phyloP scores from a whole-genome alignment of 495 filamentous ascomycete genomes.

The Aspergillus ellipticus region DNA sequence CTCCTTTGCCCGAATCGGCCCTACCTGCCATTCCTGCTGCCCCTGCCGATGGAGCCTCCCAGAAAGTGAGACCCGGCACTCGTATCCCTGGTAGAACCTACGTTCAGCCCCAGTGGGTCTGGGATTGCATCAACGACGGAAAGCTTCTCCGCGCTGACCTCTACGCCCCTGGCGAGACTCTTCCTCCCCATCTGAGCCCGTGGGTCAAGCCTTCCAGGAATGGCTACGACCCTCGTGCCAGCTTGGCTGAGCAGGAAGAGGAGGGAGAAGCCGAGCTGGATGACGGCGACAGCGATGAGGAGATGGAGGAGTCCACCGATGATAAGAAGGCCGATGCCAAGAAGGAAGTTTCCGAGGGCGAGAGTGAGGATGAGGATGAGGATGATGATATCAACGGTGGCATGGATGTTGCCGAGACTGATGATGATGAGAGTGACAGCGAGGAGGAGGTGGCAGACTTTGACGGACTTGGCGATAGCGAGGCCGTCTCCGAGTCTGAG shows the following conservation, averaged over 20 bases:
- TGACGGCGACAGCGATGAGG: conserved; percentile 38
- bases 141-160: conserved; percentile 82
- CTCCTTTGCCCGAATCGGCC: conserved; percentile 62
- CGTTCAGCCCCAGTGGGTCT: conserved; percentile 96
- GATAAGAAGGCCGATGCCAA: conserved; percentile 18
- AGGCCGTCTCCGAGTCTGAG: conserved; percentile 43
- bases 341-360: conserved; percentile 14
- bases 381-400: conserved; percentile 52
- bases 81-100: conserved; percentile 87
- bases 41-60: conserved; percentile 48
- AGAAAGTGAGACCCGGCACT: conserved; percentile 48
- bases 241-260: conserved; percentile 71
- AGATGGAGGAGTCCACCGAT: conserved; percentile 38
- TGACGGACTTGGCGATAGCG: conserved; percentile 42
- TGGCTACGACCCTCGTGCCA: conserved; percentile 81
- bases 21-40: conserved; percentile 55
- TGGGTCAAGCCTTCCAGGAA: conserved; percentile 86
- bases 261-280: conserved; percentile 76
- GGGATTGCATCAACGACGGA: conserved; percentile 90
- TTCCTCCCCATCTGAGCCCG: conserved; percentile 92
- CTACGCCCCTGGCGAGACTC: conserved; percentile 81
- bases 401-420: conserved; percentile 56
- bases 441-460: conserved; percentile 41
- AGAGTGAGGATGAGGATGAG: conserved; percentile 57
- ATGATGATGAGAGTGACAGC: conserved; percentile 44